Evolutionary conservation across 83 land plant species (phyloP).

Genomic region (Diphasiastrum complanatum): DNA sequence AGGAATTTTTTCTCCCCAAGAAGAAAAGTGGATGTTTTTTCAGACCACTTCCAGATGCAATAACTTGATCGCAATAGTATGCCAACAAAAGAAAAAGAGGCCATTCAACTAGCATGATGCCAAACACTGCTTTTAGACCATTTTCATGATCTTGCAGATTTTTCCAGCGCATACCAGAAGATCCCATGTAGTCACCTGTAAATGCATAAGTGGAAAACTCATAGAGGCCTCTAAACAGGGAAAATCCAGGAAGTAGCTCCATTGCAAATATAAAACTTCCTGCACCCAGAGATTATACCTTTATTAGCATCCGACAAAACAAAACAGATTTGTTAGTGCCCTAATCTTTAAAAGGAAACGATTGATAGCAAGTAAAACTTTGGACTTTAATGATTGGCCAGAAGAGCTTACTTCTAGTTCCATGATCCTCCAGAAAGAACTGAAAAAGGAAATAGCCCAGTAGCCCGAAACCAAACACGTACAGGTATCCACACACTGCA

Average conservation of each 20-base stretch:
- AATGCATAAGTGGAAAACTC: slow-evolving; percentile 48
- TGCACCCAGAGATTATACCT: no score
- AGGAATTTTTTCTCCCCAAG: slow-evolving; percentile 4
- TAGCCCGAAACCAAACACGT: slow-evolving; percentile 44
- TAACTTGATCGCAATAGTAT: slow-evolving; percentile 24
- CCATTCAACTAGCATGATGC: slow-evolving; percentile 37
- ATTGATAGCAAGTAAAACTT: background rate
- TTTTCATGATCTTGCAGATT: slow-evolving; percentile 25
- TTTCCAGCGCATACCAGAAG: slow-evolving; percentile 38
- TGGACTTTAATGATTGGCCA: background rate
- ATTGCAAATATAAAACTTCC: slow-evolving; percentile 21
- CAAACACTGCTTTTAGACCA: slow-evolving; percentile 27
- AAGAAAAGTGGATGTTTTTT: slow-evolving; percentile 24
- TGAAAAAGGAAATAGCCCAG: slow-evolving; percentile 34
- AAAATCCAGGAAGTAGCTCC: slow-evolving; percentile 57
- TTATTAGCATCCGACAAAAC: no score
- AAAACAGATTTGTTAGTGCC: background rate
- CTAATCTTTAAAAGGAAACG: background rate
- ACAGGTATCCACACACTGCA: slow-evolving; percentile 37
- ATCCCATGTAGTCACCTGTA: slow-evolving; percentile 21
- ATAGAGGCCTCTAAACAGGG: slow-evolving; percentile 65
- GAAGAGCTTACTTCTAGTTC: slow-evolving; percentile 25
- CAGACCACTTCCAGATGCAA: slow-evolving; percentile 12
- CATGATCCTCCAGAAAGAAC: slow-evolving; percentile 27
- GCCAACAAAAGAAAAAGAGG: slow-evolving; percentile 21